These are phyloP conservation scores for Stachybotrys chlorohalonatus DNA, from an alignment of 2,329 filamentous ascomycete species.

Conservation along the genomic window DNA sequence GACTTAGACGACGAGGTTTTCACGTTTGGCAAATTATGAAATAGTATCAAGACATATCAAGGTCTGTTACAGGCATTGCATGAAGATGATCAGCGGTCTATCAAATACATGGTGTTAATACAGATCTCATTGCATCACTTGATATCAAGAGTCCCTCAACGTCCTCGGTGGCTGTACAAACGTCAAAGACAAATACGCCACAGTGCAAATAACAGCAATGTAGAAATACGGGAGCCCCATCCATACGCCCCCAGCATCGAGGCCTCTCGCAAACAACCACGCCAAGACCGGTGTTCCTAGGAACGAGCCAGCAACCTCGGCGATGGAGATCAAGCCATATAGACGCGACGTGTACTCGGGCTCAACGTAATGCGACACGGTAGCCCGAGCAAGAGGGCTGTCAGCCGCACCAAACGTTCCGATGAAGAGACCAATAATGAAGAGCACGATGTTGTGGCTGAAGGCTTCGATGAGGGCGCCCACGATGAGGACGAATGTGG, in stretches of 20 bases:
- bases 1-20: too few relatives aligned
- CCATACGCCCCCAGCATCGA: conserved; percentile 24
- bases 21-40: too few relatives aligned
- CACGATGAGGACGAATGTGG: conserved; percentile 20
- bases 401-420: conserved; percentile 27
- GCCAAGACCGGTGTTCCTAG: conserved; percentile 30
- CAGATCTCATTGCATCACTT: background rate
- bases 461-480: conserved; percentile 24
- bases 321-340: conserved; percentile 30
- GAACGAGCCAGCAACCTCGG: conserved; percentile 28
- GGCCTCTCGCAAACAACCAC: conserved; percentile 25
- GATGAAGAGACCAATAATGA: conserved; percentile 27
- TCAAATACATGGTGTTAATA: too few relatives aligned
- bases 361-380: conserved; percentile 28
- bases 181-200: conserved; percentile 17
- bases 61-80: too few relatives aligned
- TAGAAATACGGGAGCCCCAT: conserved; percentile 32
- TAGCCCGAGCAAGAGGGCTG: conserved; percentile 28
- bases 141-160: background rate
- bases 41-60: too few relatives aligned
- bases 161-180: conserved; percentile 24
- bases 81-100: too few relatives aligned
- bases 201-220: conserved; percentile 17
- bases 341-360: conserved; percentile 28
- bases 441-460: conserved; percentile 21